Evolutionary conservation across 495 filamentous ascomycete genomes (phyloP).

Genomic region (Podospora pseudoanserina): DNA sequence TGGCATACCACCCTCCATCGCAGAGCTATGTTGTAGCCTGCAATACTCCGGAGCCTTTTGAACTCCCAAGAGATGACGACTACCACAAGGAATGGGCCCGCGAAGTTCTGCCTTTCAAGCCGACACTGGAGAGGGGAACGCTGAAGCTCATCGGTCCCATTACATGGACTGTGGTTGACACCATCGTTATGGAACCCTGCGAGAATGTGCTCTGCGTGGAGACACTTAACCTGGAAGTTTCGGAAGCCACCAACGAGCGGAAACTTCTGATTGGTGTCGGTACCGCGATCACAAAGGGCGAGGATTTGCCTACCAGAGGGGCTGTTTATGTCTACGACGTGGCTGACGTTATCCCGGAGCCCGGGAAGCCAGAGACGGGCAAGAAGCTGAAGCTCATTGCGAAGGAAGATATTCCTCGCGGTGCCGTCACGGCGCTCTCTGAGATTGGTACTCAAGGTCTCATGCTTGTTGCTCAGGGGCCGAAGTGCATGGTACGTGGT

Average conservation of each 20-base stretch:
- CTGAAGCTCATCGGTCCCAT: slow-evolving; percentile 71
- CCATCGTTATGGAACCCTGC: slow-evolving; percentile 62
- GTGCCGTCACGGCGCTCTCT: slow-evolving; percentile 85
- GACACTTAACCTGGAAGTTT: slow-evolving; percentile 80
- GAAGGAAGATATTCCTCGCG: slow-evolving; percentile 80
- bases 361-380: slow-evolving; percentile 76
- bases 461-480: slow-evolving; percentile 86
- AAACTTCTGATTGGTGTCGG: slow-evolving; percentile 78
- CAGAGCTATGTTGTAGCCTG: slow-evolving; percentile 75
- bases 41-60: slow-evolving; percentile 62
- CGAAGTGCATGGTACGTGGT: slow-evolving; percentile 94
- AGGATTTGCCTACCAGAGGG: slow-evolving; percentile 83
- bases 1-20: slow-evolving; percentile 72
- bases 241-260: slow-evolving; percentile 82
- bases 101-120: slow-evolving; percentile 62
- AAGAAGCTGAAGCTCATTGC: slow-evolving; percentile 79
- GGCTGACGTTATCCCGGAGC: slow-evolving; percentile 85
- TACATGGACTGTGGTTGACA: slow-evolving; percentile 74
- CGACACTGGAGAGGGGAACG: slow-evolving; percentile 60
- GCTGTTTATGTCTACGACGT: slow-evolving; percentile 88
- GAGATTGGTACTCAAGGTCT: slow-evolving; percentile 90
- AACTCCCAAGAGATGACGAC: slow-evolving; percentile 79
- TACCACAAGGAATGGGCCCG: slow-evolving; percentile 73
- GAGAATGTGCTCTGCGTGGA: slow-evolving; percentile 79
- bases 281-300: slow-evolving; percentile 76